phyloP scores from a whole-genome alignment of 2,329 filamentous ascomycete genomes.

The Thermochaetoides dissita region DNA sequence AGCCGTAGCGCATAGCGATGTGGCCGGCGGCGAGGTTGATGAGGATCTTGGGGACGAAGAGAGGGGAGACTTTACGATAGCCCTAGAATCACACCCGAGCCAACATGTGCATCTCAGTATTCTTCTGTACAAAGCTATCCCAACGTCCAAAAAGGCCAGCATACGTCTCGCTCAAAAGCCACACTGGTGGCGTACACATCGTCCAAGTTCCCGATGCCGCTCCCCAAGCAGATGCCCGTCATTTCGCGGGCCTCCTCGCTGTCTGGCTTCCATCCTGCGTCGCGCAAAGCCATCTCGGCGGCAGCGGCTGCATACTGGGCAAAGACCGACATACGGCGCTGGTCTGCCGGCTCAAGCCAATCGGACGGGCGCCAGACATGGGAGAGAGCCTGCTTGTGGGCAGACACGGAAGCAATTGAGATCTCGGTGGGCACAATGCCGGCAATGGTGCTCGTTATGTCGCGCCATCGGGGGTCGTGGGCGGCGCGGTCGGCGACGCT shows the following conservation, averaged over 20 bases:
- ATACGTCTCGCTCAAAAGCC: conserved; percentile 57
- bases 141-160: conserved; percentile 16
- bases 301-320: conserved; percentile 84
- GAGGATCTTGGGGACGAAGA: conserved; percentile 84
- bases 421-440: conserved; percentile 53
- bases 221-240: conserved; percentile 85
- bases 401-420: conserved; percentile 10
- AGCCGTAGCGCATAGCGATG: conserved; percentile 81
- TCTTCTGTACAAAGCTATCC: not conserved
- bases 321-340: conserved; percentile 77
- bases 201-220: conserved; percentile 87
- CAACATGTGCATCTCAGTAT: conserved; percentile 2
- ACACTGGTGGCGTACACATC: conserved; percentile 78
- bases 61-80: conserved; percentile 80
- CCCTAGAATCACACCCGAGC: conserved; percentile 39
- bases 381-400: too few relatives aligned
- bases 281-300: conserved; percentile 68
- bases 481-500: conserved; percentile 49
- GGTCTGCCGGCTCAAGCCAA: conserved; percentile 39
- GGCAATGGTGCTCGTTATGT: conserved; percentile 72
- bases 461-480: conserved; percentile 41
- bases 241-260: conserved; percentile 50
- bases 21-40: conserved; percentile 94
- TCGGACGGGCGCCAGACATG: conserved; percentile 34
- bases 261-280: conserved; percentile 62